Evolutionary conservation across 441 rosid genomes (phyloP).

Genomic region (Pelargonium citronellum): DNA sequence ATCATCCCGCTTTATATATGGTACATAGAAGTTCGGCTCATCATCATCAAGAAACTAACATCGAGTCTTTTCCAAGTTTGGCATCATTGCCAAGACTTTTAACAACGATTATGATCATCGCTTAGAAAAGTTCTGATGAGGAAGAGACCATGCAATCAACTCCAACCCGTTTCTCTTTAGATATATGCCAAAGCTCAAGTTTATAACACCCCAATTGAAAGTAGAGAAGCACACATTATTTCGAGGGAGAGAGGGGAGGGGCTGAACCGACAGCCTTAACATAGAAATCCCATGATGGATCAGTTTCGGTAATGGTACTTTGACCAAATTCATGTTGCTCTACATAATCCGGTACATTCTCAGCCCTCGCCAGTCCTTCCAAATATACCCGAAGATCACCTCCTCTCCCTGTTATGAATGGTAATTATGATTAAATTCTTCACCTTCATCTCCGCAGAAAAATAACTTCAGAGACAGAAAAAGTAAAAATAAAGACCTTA

Average conservation of each 20-base stretch:
- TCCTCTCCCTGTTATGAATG: slow-evolving; percentile 40
- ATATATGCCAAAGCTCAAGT: not conserved
- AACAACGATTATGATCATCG: too few relatives aligned
- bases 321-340: slow-evolving; percentile 70
- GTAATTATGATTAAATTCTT: not conserved
- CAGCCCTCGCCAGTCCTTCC: slow-evolving; percentile 46
- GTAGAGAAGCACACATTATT: not conserved
- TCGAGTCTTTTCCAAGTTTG: not conserved
- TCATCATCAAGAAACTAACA: not conserved
- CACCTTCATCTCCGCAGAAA: not conserved
- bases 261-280: slow-evolving; percentile 30
- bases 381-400: slow-evolving; percentile 67
- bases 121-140: too few relatives aligned
- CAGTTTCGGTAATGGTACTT: slow-evolving; percentile 44
- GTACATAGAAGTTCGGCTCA: not conserved
- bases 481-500: too few relatives aligned
- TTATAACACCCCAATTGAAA: not conserved
- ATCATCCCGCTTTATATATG: not conserved
- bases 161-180: not conserved
- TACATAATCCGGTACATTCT: slow-evolving; percentile 51
- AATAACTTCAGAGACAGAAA: not conserved
- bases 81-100: not conserved
- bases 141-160: too few relatives aligned
- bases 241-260: slow-evolving; percentile 9
- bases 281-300: slow-evolving; percentile 59